Percentiles rank a stretch among this genome's conserved stretches.
These are phyloP conservation scores for Lecanosticta acicola DNA, from an alignment of 2,329 filamentous ascomycete species.

Conservation along the genomic window DNA sequence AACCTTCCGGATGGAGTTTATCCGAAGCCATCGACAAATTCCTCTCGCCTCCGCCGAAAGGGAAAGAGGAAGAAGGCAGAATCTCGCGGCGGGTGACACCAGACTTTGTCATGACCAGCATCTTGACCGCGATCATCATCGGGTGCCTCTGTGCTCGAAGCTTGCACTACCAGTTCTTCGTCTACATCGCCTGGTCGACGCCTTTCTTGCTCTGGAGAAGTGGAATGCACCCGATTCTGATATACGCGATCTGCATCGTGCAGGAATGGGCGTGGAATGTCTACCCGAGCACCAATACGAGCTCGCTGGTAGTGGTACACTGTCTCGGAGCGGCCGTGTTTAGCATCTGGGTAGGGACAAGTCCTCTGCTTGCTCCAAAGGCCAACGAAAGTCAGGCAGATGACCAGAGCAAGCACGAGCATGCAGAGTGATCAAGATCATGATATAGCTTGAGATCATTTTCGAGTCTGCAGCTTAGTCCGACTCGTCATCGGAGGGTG, in stretches of 20 bases:
- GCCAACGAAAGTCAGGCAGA: background rate
- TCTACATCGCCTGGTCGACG: slow-evolving; percentile 83
- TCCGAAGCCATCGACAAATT: slow-evolving; percentile 50
- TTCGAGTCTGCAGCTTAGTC: slow-evolving; percentile 3
- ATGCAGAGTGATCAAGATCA: slow-evolving; percentile 14
- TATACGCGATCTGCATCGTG: slow-evolving; percentile 64
- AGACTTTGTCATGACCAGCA: slow-evolving; percentile 67
- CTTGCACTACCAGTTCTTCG: slow-evolving; percentile 93
- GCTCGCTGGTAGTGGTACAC: slow-evolving; percentile 63
- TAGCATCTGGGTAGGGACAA: slow-evolving; percentile 48
- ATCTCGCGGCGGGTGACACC: slow-evolving; percentile 59
- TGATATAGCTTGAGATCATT: background rate
- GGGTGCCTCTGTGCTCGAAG: slow-evolving; percentile 82
- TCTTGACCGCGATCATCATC: slow-evolving; percentile 70
- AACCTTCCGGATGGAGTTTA: slow-evolving; percentile 57
- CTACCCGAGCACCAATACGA: slow-evolving; percentile 69
- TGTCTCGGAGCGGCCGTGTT: slow-evolving; percentile 62
- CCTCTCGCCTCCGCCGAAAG: slow-evolving; percentile 38
- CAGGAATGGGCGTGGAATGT: slow-evolving; percentile 96
- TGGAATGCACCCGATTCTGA: slow-evolving; percentile 60
- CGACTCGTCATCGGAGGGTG: slow-evolving; percentile 29
- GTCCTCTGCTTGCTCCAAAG: slow-evolving; percentile 2
- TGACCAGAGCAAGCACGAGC: slow-evolving; percentile 6
- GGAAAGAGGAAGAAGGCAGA: slow-evolving; percentile 49
- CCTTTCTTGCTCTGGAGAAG: slow-evolving; percentile 82